Conservation (phyloP, 2,329 filamentous ascomycete genomes). For the Ilyonectria destructans region DNA sequence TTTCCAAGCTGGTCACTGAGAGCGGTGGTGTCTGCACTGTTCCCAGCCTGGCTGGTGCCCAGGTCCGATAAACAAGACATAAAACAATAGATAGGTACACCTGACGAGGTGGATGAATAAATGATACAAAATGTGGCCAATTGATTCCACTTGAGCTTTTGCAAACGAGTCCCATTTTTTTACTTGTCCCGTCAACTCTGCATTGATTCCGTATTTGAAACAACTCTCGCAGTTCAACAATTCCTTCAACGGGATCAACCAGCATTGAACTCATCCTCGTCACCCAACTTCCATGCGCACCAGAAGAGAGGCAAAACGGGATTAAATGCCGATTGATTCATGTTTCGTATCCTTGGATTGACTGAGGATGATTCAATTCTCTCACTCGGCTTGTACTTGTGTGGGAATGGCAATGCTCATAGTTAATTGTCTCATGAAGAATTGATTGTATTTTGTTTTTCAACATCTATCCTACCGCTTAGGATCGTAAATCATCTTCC, state of each 20-base stretch:
- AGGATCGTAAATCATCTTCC: conserved; percentile 3
- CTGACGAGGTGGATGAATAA: conserved; percentile 19
- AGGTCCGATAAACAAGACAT: conserved; percentile 77
- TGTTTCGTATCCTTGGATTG: too few relatives aligned
- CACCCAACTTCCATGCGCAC: background rate
- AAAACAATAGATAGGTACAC: conserved; percentile 20
- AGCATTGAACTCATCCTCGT: background rate
- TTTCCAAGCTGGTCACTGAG: conserved; percentile 81
- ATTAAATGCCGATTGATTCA: too few relatives aligned
- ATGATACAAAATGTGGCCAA: conserved; percentile 12
- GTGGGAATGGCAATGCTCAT: background rate
- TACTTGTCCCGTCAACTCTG: background rate
- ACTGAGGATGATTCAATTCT: too few relatives aligned
- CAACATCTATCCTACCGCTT: conserved; percentile 9
- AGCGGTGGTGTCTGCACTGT: conserved; percentile 88
- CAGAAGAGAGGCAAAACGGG: too few relatives aligned
- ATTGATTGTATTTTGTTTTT: conserved; percentile 7
- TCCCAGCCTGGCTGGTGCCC: conserved; percentile 83
- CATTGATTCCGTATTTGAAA: background rate
- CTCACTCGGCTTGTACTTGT: too few relatives aligned
- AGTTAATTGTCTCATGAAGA: conserved; percentile 8
- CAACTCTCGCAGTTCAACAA: background rate
- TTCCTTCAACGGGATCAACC: background rate
- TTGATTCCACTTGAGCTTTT: background rate
- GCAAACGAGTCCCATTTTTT: background rate